Evolutionary conservation across 768 basidiomycete species (phyloP).

Genomic region (Pleurotus platypus): DNA sequence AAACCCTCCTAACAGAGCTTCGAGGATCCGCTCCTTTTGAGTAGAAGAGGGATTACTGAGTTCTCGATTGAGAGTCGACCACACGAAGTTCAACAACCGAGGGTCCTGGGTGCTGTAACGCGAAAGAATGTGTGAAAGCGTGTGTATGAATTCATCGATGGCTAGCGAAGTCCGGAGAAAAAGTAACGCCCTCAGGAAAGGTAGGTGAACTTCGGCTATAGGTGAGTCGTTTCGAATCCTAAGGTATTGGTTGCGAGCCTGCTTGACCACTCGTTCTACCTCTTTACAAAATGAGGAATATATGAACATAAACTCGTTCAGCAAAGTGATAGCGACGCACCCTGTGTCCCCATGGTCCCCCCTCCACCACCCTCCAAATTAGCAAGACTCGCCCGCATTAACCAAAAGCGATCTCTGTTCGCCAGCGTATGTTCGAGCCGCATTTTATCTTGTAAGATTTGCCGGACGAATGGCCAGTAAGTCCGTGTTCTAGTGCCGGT

Average conservation of each 20-base stretch:
- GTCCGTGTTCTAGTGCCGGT: conserved; percentile 13
- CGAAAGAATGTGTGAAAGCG: conserved; percentile 34
- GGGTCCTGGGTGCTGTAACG: conserved; percentile 27
- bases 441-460: conserved; percentile 43
- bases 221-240: conserved; percentile 32
- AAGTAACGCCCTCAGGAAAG: conserved; percentile 42
- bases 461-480: conserved; percentile 49
- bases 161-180: conserved; percentile 20
- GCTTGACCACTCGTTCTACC: conserved; percentile 4
- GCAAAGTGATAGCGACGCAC: not conserved
- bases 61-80: conserved; percentile 29
- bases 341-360: not conserved
- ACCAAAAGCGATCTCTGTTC: conserved; percentile 54
- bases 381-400: conserved; percentile 46
- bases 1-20: conserved; percentile 31
- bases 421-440: conserved; percentile 25
- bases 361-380: not conserved
- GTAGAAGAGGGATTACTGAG: conserved; percentile 19
- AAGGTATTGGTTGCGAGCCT: conserved; percentile 37
- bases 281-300: not conserved
- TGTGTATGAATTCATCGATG: conserved; percentile 25
- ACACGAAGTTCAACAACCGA: conserved; percentile 37
- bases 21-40: conserved; percentile 30
- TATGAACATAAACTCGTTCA: not conserved
- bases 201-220: conserved; percentile 40